A percentile compares a stretch with the other conserved stretches of the same genome.
phyloP scores from a whole-genome alignment of 495 filamentous ascomycete genomes.

The Xylaria cubensis region DNA sequence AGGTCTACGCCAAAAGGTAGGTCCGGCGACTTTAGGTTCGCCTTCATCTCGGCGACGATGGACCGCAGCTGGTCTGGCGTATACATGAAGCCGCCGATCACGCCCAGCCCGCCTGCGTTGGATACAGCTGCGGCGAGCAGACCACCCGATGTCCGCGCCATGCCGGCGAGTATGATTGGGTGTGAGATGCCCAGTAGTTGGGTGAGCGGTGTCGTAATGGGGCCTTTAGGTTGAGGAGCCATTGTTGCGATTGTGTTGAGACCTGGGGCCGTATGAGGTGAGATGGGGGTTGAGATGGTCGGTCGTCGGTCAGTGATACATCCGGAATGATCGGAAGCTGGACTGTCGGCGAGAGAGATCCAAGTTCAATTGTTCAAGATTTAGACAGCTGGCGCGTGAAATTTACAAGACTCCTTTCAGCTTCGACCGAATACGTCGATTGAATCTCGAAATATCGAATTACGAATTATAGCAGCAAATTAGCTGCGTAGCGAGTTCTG shows the following conservation, averaged over 20 bases:
- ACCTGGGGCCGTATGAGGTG: neutral
- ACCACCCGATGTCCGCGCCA: constrained; percentile 81
- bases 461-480: neutral
- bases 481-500: neutral
- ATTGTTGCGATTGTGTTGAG: constrained; percentile 31
- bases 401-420: neutral
- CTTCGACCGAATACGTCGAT: constrained; percentile 3
- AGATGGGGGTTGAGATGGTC: neutral
- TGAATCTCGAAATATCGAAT: neutral
- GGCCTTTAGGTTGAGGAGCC: constrained; percentile 44
- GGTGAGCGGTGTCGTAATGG: constrained; percentile 78
- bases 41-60: constrained; percentile 84
- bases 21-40: constrained; percentile 62
- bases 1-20: constrained; percentile 89
- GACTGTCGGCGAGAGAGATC: neutral
- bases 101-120: constrained; percentile 86
- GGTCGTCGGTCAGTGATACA: neutral
- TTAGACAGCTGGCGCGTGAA: neutral
- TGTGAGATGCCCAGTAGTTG: constrained; percentile 76
- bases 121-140: constrained; percentile 83
- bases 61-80: constrained; percentile 76
- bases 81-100: constrained; percentile 86
- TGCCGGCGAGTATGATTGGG: constrained; percentile 86
- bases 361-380: neutral
- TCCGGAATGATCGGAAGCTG: neutral